Evolutionary conservation across 345 rosid species (phyloP).

Genomic region (sweet orange (Citrus sinensis)): DVS_A1.0 CM039163.1:4060501-4061000

Average conservation of each 20-base stretch:
- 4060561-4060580: background rate
- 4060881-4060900: constrained; percentile 71
- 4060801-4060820: constrained; percentile 38
- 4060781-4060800: background rate
- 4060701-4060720: background rate
- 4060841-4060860: constrained; percentile 93
- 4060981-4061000: constrained; percentile 72
- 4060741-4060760: background rate
- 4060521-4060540: constrained; percentile 10
- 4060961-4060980: constrained; percentile 95
- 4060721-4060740: background rate
- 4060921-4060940: constrained; percentile 79
- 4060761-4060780: background rate
- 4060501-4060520: constrained; percentile 12
- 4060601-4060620: constrained; percentile 5
- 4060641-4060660: background rate
- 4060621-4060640: background rate
- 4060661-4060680: background rate
- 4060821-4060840: constrained; percentile 80
- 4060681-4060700: background rate
- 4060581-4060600: constrained; percentile 6
- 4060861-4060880: constrained; percentile 86
- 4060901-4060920: constrained; percentile 86
- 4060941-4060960: constrained; percentile 95
- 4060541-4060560: background rate